phyloP scores from a whole-genome alignment of 176 grass and related monocot genomes.

The Cocos nucifera region DNA sequence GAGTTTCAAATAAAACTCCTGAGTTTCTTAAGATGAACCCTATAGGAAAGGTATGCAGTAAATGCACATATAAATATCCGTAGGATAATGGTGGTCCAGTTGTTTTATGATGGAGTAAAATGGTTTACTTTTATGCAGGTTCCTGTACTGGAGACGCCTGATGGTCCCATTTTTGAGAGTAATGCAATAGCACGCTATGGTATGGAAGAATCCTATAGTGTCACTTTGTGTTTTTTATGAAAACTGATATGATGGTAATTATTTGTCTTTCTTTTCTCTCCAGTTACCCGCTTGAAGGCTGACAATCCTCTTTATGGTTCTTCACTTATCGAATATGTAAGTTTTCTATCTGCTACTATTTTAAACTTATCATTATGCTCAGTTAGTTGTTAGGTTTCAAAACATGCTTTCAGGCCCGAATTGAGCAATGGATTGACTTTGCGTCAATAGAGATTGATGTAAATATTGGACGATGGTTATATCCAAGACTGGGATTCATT shows the following conservation, averaged over 20 bases:
- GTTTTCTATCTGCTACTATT: background rate
- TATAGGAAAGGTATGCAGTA: slow-evolving; percentile 47
- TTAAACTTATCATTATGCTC: too few species aligned
- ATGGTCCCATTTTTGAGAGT: slow-evolving; percentile 70
- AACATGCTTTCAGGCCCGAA: slow-evolving; percentile 34
- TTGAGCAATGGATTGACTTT: slow-evolving; percentile 87
- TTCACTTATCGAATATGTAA: slow-evolving; percentile 84
- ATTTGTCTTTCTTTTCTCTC: slow-evolving; percentile 10
- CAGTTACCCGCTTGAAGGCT: slow-evolving; percentile 59
- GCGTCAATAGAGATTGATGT: slow-evolving; percentile 49
- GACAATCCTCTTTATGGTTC: slow-evolving; percentile 64
- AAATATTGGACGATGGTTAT: slow-evolving; percentile 45
- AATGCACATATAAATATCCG: background rate
- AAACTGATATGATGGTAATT: background rate
- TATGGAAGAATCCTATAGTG: slow-evolving; percentile 15
- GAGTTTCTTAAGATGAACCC: slow-evolving; percentile 84
- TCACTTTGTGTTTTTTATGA: background rate
- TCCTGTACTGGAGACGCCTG: slow-evolving; percentile 75
- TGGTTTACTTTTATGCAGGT: slow-evolving; percentile 21
- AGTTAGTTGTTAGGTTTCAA: slow-evolving; percentile 1
- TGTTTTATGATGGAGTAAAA: too few species aligned
- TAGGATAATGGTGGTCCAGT: too few species aligned
- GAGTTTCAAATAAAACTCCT: slow-evolving; percentile 65
- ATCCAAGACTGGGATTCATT: slow-evolving; percentile 34
- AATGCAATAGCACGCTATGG: slow-evolving; percentile 74